These are phyloP conservation scores for Phialophora chinensis DNA, from an alignment of 2,329 filamentous ascomycete genomes.

Conservation along the genomic window DNA sequence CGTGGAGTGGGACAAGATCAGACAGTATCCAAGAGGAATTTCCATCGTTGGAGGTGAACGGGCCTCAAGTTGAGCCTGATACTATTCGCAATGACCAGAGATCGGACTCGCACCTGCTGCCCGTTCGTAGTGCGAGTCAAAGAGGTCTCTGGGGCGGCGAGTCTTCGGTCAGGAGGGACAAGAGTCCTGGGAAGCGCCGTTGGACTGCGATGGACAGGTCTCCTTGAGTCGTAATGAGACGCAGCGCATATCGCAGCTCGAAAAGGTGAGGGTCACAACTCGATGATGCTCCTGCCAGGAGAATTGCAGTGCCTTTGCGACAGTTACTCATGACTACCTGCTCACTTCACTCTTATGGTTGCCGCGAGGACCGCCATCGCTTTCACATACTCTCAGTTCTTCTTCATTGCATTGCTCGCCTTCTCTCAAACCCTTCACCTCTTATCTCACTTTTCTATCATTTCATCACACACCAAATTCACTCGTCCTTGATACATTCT, in stretches of 20 bases:
- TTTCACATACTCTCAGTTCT: background rate
- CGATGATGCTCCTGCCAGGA: background rate
- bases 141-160: constrained; percentile 37
- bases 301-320: background rate
- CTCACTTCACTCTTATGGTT: background rate
- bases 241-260: background rate
- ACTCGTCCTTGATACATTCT: background rate
- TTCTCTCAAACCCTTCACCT: background rate
- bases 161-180: constrained; percentile 26
- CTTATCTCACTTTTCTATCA: background rate
- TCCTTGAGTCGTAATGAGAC: constrained; percentile 9
- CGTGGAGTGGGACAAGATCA: constrained; percentile 14
- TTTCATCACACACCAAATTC: background rate
- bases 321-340: background rate
- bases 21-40: constrained; percentile 27
- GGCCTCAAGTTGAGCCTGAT: background rate
- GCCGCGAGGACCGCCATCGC: background rate
- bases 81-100: background rate
- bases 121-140: constrained; percentile 35
- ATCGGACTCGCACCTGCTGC: constrained; percentile 18
- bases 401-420: background rate
- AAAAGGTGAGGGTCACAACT: constrained; percentile 1
- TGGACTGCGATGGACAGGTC: constrained; percentile 37
- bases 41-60: constrained; percentile 4
- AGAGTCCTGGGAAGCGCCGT: constrained; percentile 35